These are phyloP conservation scores for Sporothrix dimorphospora DNA, from an alignment of 2,329 filamentous ascomycete species.

Conservation along the genomic window DNA sequence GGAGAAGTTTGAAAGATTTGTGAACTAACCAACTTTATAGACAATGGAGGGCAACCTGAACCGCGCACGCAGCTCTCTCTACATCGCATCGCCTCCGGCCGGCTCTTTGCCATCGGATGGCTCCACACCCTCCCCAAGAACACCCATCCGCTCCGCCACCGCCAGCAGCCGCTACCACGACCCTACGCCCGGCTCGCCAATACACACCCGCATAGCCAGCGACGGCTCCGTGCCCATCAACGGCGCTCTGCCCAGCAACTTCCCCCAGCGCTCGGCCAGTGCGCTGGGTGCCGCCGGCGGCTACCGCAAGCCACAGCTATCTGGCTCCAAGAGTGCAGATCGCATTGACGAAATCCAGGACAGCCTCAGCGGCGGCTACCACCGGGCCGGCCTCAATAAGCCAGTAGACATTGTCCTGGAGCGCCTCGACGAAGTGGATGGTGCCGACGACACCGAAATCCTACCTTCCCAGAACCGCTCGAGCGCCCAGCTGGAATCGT, in stretches of 20 bases:
- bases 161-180: constrained; percentile 38
- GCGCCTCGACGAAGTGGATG: constrained; percentile 58
- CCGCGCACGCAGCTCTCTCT: constrained; percentile 71
- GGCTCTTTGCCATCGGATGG: constrained; percentile 61
- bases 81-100: constrained; percentile 65
- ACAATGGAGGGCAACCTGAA: constrained; percentile 92
- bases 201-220: constrained; percentile 64
- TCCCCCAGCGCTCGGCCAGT: constrained; percentile 64
- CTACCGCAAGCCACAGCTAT: constrained; percentile 54
- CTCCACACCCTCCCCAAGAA: constrained; percentile 58
- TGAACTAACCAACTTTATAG: constrained; percentile 47
- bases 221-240: constrained; percentile 42
- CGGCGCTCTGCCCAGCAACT: constrained; percentile 39
- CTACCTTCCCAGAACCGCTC: constrained; percentile 33
- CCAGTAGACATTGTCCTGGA: constrained; percentile 49
- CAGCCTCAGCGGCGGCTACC: constrained; percentile 40
- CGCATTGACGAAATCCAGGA: constrained; percentile 43
- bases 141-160: constrained; percentile 47
- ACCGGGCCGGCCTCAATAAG: constrained; percentile 42
- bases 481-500: constrained; percentile 42
- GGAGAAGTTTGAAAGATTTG: not conserved
- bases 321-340: constrained; percentile 50
- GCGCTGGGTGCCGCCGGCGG: constrained; percentile 63
- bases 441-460: constrained; percentile 35
- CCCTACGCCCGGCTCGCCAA: constrained; percentile 41